phyloP scores from a whole-genome alignment of 352 stramenopile species.

The Pythium brachiatum region DNA sequence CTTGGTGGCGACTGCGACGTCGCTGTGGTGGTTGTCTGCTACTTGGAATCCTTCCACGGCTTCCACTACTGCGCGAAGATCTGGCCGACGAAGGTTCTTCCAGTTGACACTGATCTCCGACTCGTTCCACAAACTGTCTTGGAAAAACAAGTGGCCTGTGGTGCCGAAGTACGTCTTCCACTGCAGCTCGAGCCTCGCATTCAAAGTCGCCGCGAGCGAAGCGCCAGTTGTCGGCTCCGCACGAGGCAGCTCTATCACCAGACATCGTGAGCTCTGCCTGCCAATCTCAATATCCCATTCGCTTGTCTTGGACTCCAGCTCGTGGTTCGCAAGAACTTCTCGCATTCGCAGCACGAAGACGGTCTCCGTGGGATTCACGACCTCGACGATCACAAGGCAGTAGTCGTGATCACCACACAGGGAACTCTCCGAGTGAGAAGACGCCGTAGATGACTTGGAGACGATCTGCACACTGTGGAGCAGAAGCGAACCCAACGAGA shows the following conservation, averaged over 20 bases:
- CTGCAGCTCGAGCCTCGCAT: conserved; percentile 10
- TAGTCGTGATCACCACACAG: conserved; percentile 36
- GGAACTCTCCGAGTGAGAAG: not conserved
- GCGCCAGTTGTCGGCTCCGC: not conserved
- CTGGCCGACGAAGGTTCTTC: conserved; percentile 9
- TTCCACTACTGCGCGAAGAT: conserved; percentile 4
- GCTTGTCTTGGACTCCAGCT: not conserved
- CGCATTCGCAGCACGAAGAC: conserved; percentile 51
- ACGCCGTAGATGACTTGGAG: conserved; percentile 9
- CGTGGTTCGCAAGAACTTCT: not conserved
- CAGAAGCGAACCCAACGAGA: conserved; percentile 50
- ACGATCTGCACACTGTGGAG: conserved; percentile 40
- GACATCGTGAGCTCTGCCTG: conserved; percentile 18
- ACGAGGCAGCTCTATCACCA: conserved; percentile 22
- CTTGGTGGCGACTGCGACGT: not conserved
- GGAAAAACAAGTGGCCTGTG: conserved; percentile 14
- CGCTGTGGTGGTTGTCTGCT: not conserved
- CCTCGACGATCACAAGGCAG: conserved; percentile 47
- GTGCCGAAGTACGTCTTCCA: conserved; percentile 33
- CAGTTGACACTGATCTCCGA: not conserved
- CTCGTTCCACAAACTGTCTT: conserved; percentile 18
- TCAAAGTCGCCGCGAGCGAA: conserved; percentile 10
- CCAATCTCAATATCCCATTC: conserved; percentile 29
- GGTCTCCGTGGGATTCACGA: conserved; percentile 72
- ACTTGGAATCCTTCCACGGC: not conserved